phyloP scores from a whole-genome alignment of 306 rosid species.

The Vigna radiata region DNA sequence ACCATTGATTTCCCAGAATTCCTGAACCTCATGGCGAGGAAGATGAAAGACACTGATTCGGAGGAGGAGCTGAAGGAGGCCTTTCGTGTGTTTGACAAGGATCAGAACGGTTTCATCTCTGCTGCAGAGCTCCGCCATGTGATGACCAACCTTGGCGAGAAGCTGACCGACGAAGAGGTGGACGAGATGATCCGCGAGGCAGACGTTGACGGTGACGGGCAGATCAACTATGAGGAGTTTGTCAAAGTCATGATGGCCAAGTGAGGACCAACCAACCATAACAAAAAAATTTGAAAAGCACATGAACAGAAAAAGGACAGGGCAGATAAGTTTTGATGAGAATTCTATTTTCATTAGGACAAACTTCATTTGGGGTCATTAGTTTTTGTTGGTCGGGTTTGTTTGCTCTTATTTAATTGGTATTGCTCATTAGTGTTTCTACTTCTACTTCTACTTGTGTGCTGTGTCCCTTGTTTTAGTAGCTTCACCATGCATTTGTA shows the following conservation, averaged over 20 bases:
- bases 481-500: slow-evolving; percentile 56
- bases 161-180: slow-evolving; percentile 83
- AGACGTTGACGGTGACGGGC: slow-evolving; percentile 83
- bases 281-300: slow-evolving; percentile 51
- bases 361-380: slow-evolving; percentile 62
- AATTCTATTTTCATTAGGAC: slow-evolving; percentile 65
- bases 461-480: slow-evolving; percentile 57
- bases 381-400: slow-evolving; percentile 64
- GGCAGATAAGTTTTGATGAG: slow-evolving; percentile 64
- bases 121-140: slow-evolving; percentile 93
- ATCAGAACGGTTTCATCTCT: slow-evolving; percentile 88
- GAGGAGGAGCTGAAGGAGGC: slow-evolving; percentile 93
- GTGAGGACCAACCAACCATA: slow-evolving; percentile 59
- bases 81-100: slow-evolving; percentile 85
- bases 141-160: slow-evolving; percentile 87
- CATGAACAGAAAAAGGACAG: slow-evolving; percentile 56
- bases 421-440: slow-evolving; percentile 52
- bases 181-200: slow-evolving; percentile 93
- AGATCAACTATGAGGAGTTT: slow-evolving; percentile 83
- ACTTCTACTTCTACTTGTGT: slow-evolving; percentile 52
- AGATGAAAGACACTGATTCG: slow-evolving; percentile 84
- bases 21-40: slow-evolving; percentile 83
- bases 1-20: slow-evolving; percentile 85
- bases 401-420: slow-evolving; percentile 68
- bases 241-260: slow-evolving; percentile 91